These are phyloP conservation scores for Cladosporium sp. DNA, from an alignment of 2,329 filamentous ascomycete species.

Conservation along the genomic window DNA sequence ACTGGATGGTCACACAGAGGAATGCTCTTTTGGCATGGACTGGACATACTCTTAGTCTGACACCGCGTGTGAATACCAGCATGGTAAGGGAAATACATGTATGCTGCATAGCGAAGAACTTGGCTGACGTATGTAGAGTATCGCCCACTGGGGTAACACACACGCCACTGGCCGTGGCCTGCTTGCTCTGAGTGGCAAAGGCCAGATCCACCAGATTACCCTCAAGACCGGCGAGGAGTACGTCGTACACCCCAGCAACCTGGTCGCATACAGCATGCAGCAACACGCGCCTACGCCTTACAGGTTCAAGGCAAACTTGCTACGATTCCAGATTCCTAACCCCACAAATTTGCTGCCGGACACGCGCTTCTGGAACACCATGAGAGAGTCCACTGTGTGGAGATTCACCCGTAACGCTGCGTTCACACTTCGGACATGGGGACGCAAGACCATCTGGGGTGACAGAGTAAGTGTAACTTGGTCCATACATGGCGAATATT, in stretches of 20 bases:
- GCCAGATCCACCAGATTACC: slow-evolving; percentile 82
- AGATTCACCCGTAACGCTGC: slow-evolving; percentile 61
- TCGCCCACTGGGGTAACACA: slow-evolving; percentile 90
- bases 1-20: slow-evolving; percentile 90
- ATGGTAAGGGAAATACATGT: slow-evolving; percentile 50
- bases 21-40: slow-evolving; percentile 94
- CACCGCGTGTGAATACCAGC: slow-evolving; percentile 68
- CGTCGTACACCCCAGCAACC: slow-evolving; percentile 81
- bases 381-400: slow-evolving; percentile 70
- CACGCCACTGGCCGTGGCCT: slow-evolving; percentile 83
- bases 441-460: slow-evolving; percentile 83
- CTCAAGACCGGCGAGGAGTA: slow-evolving; percentile 83
- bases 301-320: slow-evolving; percentile 71
- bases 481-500: not conserved
- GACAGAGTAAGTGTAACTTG: slow-evolving; percentile 57
- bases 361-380: slow-evolving; percentile 66
- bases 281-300: slow-evolving; percentile 74
- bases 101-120: not conserved
- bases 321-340: slow-evolving; percentile 74
- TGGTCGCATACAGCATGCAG: slow-evolving; percentile 82
- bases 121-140: slow-evolving; percentile 48
- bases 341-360: slow-evolving; percentile 62
- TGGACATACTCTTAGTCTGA: slow-evolving; percentile 74
- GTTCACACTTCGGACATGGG: slow-evolving; percentile 69
- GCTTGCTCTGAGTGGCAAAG: slow-evolving; percentile 76